These are phyloP conservation scores for Dichotomocladium elegans DNA, from an alignment of 371 early-diverging fungal species.

Conservation along the genomic window DNA sequence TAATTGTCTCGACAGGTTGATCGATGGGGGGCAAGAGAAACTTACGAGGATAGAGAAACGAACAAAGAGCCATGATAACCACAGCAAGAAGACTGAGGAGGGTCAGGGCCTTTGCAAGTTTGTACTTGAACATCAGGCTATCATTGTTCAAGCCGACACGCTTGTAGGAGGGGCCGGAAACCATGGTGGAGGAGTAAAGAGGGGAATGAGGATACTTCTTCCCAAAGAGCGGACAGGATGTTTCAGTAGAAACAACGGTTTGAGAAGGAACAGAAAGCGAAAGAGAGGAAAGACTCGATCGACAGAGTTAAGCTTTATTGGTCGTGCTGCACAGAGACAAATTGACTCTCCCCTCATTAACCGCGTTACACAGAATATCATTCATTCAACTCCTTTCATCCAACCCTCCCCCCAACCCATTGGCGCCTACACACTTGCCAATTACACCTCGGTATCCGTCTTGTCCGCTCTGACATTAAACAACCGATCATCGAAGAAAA, in stretches of 20 bases:
- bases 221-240: too few relatives aligned
- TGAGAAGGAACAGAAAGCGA: not conserved
- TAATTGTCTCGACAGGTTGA: too few relatives aligned
- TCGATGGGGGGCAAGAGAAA: not conserved
- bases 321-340: not conserved
- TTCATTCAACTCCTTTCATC: too few relatives aligned
- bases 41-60: constrained; percentile 22
- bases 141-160: constrained; percentile 14
- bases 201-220: not conserved
- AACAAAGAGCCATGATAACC: constrained; percentile 19
- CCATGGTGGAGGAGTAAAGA: not conserved
- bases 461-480: too few relatives aligned
- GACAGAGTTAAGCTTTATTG: not conserved
- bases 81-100: constrained; percentile 17
- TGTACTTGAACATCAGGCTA: constrained; percentile 18
- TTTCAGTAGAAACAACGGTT: too few relatives aligned
- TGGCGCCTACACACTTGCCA: too few relatives aligned
- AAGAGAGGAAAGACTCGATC: not conserved
- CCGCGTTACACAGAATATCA: not conserved
- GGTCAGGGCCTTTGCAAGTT: constrained; percentile 23
- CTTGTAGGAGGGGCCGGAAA: constrained; percentile 3
- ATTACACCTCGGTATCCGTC: too few relatives aligned
- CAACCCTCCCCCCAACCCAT: too few relatives aligned
- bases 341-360: not conserved
- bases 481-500: too few relatives aligned